These are phyloP conservation scores for Bassia scoparia DNA, from an alignment of 148 eudicot species.

Conservation along the genomic window DNA sequence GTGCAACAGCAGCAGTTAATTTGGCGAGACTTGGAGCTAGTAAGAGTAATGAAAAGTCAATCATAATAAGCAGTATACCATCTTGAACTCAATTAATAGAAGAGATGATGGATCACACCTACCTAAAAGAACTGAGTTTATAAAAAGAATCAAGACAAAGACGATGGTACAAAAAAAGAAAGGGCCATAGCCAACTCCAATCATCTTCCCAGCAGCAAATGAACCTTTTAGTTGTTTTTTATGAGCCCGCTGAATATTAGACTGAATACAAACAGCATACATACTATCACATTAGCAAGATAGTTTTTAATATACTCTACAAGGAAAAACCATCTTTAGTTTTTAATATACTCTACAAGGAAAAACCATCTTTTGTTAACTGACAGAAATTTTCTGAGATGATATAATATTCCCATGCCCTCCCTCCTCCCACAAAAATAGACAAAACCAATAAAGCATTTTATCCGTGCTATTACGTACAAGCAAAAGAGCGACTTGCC, in stretches of 20 bases:
- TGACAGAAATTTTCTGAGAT: neutral
- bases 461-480: constrained; percentile 50
- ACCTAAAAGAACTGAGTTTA: constrained; percentile 82
- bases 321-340: too few species aligned
- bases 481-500: constrained; percentile 66
- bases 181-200: constrained; percentile 60
- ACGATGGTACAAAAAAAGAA: constrained; percentile 51
- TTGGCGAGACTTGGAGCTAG: constrained; percentile 66
- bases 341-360: neutral
- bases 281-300: constrained; percentile 15
- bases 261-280: constrained; percentile 44
- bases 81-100: neutral
- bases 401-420: neutral
- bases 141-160: constrained; percentile 54
- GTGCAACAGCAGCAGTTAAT: constrained; percentile 73
- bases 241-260: constrained; percentile 59
- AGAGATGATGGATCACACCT: constrained; percentile 27
- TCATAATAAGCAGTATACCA: constrained; percentile 19
- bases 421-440: neutral
- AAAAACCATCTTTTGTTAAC: neutral
- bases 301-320: neutral
- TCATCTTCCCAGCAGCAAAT: constrained; percentile 39
- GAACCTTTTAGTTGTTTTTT: constrained; percentile 45
- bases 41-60: constrained; percentile 18
- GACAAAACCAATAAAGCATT: neutral